Conservation (phyloP, 805 yeast genomes). For the Saturnispora silvae region DNA sequence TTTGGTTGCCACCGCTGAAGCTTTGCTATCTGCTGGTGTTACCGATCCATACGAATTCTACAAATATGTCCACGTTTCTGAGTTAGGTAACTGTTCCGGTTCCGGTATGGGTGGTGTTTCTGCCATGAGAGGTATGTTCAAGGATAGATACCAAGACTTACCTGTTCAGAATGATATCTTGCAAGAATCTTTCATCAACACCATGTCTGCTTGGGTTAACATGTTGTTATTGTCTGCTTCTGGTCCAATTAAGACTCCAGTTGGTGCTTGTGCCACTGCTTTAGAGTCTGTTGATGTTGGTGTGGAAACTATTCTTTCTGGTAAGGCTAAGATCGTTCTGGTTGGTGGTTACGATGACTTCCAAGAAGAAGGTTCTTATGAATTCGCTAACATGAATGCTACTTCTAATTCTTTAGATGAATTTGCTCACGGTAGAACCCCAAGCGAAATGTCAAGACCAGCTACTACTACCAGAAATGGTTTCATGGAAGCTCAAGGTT, state of each 20-base stretch:
- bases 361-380: constrained; percentile 98
- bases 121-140: constrained; percentile 96
- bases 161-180: constrained; percentile 96
- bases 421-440: constrained; percentile 92
- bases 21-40: constrained; percentile 86
- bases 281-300: constrained; percentile 96
- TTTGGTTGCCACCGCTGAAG: constrained; percentile 90
- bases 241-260: constrained; percentile 99
- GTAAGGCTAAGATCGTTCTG: constrained; percentile 90
- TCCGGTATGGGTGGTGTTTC: constrained; percentile 99
- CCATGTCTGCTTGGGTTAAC: constrained; percentile 99
- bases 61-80: constrained; percentile 95
- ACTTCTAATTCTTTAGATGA: constrained; percentile 86
- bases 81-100: constrained; percentile 98
- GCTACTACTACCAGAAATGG: constrained; percentile 93
- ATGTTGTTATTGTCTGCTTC: constrained; percentile 94
- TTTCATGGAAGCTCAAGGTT: constrained; percentile 99
- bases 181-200: constrained; percentile 97
- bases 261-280: constrained; percentile 99
- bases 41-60: constrained; percentile 98
- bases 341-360: constrained; percentile 99
- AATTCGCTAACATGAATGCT: constrained; percentile 98
- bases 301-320: constrained; percentile 83
- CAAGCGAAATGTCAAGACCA: constrained; percentile 98
- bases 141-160: constrained; percentile 81